Conservation (phyloP, 1,284 basidiomycete species). For the Cutaneotrichosporon sp. region DNA sequence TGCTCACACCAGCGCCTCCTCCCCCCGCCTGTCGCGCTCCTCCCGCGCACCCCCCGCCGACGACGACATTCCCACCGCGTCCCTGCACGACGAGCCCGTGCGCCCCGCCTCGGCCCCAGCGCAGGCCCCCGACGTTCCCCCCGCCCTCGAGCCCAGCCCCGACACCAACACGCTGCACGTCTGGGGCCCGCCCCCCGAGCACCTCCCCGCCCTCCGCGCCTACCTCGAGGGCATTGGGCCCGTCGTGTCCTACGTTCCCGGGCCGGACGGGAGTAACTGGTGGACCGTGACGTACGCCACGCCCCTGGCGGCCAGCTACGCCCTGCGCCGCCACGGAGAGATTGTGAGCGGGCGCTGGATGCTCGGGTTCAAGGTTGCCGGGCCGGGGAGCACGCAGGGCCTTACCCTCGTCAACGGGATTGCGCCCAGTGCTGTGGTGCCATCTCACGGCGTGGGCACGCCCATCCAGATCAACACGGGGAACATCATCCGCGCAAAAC, state of each 20-base stretch:
- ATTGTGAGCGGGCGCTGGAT: constrained; percentile 44
- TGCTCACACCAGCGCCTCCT: constrained; percentile 16
- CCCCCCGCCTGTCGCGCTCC: constrained; percentile 18
- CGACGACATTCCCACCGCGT: constrained; percentile 32
- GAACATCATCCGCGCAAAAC: constrained; percentile 31
- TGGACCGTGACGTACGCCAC: constrained; percentile 38
- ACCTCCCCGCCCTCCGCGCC: constrained; percentile 34
- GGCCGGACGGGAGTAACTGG: constrained; percentile 47
- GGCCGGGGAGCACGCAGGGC: constrained; percentile 29
- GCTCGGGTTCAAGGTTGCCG: constrained; percentile 45
- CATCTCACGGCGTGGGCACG: constrained; percentile 25
- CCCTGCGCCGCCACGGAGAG: constrained; percentile 46
- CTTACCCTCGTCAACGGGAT: constrained; percentile 28
- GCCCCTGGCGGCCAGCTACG: constrained; percentile 37
- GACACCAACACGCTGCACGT: constrained; percentile 43
- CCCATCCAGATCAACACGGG: constrained; percentile 30
- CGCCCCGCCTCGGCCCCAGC: constrained; percentile 7
- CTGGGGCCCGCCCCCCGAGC: constrained; percentile 44
- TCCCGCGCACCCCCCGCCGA: constrained; percentile 15
- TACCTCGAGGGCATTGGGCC: constrained; percentile 41
- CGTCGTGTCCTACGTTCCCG: constrained; percentile 37
- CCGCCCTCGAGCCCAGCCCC: constrained; percentile 32
- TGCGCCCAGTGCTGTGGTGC: neutral
- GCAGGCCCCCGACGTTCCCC: constrained; percentile 26
- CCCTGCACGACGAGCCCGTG: constrained; percentile 27